Evolutionary conservation across 306 rosid genomes (phyloP).

Genomic region (Sicyos baderoa): DNA sequence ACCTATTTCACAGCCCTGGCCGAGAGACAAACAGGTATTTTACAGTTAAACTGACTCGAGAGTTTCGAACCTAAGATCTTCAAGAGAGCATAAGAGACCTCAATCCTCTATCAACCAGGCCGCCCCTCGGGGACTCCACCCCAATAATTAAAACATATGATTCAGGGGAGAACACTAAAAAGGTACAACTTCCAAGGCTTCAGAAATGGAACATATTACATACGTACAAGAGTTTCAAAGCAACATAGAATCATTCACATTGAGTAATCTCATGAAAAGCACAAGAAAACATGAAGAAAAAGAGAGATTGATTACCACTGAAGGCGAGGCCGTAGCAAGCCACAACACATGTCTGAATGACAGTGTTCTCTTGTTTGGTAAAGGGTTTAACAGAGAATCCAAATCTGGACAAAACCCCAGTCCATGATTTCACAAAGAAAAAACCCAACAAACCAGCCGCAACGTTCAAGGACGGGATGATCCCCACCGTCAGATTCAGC

Average conservation of each 20-base stretch:
- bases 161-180: neutral
- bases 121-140: too few species aligned
- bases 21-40: too few species aligned
- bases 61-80: too few species aligned
- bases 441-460: conserved; percentile 77
- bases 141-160: neutral
- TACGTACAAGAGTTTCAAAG: neutral
- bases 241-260: neutral
- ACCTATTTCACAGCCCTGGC: too few species aligned
- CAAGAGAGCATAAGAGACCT: too few species aligned
- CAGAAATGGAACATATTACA: neutral
- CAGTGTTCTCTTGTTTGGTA: conserved; percentile 87
- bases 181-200: neutral
- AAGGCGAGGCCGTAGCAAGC: conserved; percentile 95
- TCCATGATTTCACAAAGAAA: conserved; percentile 81
- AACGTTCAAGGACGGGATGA: conserved; percentile 82
- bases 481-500: conserved; percentile 76
- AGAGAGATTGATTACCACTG: conserved; percentile 47
- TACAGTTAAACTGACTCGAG: too few species aligned
- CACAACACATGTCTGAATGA: conserved; percentile 93
- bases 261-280: neutral
- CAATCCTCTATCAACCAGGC: too few species aligned
- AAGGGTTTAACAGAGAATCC: conserved; percentile 56
- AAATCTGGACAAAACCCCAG: conserved; percentile 40
- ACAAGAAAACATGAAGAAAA: neutral